phyloP scores from a whole-genome alignment of 257 asterid species.

The Solanum sejunctum region DNA sequence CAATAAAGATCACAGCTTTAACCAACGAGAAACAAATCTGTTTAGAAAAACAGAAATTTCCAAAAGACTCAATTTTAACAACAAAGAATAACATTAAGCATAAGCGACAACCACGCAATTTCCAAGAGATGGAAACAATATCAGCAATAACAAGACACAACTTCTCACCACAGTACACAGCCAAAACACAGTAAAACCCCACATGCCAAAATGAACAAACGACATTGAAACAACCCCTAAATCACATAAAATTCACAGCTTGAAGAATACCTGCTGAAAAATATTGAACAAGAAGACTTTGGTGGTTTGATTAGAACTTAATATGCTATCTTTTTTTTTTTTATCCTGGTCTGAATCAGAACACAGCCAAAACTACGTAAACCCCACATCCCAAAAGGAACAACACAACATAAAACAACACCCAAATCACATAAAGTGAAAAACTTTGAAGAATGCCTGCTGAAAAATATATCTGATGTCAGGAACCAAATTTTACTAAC shows the following conservation, averaged over 20 bases:
- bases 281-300: not conserved
- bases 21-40: not conserved
- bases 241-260: not conserved
- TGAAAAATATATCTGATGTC: not conserved
- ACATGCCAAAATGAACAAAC: not conserved
- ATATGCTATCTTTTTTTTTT: not conserved
- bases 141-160: not conserved
- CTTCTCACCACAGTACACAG: not conserved
- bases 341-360: conserved; percentile 14
- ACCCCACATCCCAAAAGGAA: not conserved
- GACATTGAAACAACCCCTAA: not conserved
- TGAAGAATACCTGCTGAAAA: not conserved
- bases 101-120: not conserved
- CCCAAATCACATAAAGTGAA: not conserved
- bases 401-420: not conserved
- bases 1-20: conserved; percentile 1
- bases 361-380: not conserved
- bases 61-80: not conserved
- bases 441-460: not conserved
- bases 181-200: not conserved
- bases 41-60: not conserved
- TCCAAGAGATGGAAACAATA: not conserved
- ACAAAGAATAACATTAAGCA: not conserved
- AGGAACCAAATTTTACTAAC: not conserved
- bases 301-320: conserved; percentile 2